Conservation (phyloP, 768 basidiomycete genomes). For the Calocybe indica region DNA sequence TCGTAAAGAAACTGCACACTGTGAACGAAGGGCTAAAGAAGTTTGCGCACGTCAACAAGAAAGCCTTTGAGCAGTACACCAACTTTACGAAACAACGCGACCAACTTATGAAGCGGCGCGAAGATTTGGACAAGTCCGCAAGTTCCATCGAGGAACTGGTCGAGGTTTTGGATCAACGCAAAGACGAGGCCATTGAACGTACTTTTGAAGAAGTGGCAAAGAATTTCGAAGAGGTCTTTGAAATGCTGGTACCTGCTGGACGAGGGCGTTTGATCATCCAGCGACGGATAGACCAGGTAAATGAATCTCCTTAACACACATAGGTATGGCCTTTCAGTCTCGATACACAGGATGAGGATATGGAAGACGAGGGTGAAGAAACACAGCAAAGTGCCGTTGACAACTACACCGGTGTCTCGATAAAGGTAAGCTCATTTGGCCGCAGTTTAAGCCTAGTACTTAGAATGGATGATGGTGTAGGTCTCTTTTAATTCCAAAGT, state of each 20-base stretch:
- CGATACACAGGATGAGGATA: slow-evolving; percentile 56
- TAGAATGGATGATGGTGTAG: slow-evolving; percentile 26
- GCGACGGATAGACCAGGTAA: slow-evolving; percentile 78
- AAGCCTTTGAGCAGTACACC: slow-evolving; percentile 97
- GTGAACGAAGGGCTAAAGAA: slow-evolving; percentile 93
- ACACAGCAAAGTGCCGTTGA: slow-evolving; percentile 75
- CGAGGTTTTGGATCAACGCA: slow-evolving; percentile 89
- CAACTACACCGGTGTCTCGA: slow-evolving; percentile 95
- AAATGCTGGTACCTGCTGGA: slow-evolving; percentile 91
- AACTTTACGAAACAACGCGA: slow-evolving; percentile 98
- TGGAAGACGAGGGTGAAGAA: slow-evolving; percentile 67
- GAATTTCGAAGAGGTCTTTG: slow-evolving; percentile 97
- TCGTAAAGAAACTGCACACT: slow-evolving; percentile 87
- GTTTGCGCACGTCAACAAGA: slow-evolving; percentile 98
- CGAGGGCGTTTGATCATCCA: slow-evolving; percentile 90
- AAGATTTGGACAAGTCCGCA: slow-evolving; percentile 88
- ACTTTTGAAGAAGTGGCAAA: slow-evolving; percentile 98
- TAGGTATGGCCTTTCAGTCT: neutral
- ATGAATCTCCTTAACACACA: slow-evolving; percentile 3
- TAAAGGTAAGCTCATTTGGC: slow-evolving; percentile 52
- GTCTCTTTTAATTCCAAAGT: slow-evolving; percentile 99
- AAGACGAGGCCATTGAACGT: slow-evolving; percentile 97
- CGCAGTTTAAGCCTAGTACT: neutral
- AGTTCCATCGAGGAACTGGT: slow-evolving; percentile 89
- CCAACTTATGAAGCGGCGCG: slow-evolving; percentile 77